Evolutionary conservation across 768 basidiomycete species (phyloP).

Genomic region (Suillus brevipes): DNA sequence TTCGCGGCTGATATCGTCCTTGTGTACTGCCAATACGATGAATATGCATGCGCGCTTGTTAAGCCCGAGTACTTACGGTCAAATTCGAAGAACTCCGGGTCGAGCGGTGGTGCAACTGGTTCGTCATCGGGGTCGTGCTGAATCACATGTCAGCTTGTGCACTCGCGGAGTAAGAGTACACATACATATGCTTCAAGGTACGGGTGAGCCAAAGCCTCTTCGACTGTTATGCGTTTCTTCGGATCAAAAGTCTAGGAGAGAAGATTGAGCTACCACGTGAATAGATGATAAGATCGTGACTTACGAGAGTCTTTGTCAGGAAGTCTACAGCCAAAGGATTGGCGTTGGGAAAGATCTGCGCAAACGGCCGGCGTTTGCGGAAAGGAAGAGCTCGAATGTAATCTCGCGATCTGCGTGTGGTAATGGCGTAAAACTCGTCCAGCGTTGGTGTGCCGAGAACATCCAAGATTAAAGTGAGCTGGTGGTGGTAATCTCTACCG

Average conservation of each 20-base stretch:
- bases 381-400: constrained; percentile 95
- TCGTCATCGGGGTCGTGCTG: constrained; percentile 97
- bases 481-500: constrained; percentile 95
- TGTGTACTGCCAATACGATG: constrained; percentile 61
- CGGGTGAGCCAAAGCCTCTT: constrained; percentile 92
- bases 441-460: constrained; percentile 95
- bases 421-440: constrained; percentile 98
- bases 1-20: constrained; percentile 94
- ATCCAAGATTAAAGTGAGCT: constrained; percentile 92
- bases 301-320: constrained; percentile 80
- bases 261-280: neutral
- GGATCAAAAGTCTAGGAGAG: constrained; percentile 86
- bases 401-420: constrained; percentile 86
- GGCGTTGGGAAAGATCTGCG: constrained; percentile 87
- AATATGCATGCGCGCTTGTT: neutral
- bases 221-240: constrained; percentile 93
- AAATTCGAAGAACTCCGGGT: constrained; percentile 96
- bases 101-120: constrained; percentile 92
- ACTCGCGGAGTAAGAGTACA: constrained; percentile 8
- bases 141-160: constrained; percentile 11
- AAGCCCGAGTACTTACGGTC: constrained; percentile 59
- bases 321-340: constrained; percentile 76
- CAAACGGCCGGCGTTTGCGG: constrained; percentile 82
- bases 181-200: constrained; percentile 90
- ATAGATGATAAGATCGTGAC: constrained; percentile 16